Evolutionary conservation across 768 basidiomycete species (phyloP).

Genomic region (Suillus weaverae): DNA sequence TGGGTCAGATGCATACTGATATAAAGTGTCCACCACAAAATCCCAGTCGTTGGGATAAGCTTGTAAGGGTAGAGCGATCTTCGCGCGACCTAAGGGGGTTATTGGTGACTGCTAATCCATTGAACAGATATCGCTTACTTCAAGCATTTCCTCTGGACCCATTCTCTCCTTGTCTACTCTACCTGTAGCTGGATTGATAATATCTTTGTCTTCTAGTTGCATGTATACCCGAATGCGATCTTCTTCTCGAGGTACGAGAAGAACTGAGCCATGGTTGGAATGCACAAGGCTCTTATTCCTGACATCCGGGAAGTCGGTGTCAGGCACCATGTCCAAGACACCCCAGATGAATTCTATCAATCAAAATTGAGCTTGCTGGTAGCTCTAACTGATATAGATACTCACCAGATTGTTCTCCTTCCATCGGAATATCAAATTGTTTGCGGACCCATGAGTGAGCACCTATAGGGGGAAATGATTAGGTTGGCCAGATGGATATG

Average conservation of each 20-base stretch:
- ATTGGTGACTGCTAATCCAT: not conserved
- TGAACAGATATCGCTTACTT: constrained; percentile 22
- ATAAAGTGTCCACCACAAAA: constrained; percentile 54
- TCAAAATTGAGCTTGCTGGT: not conserved
- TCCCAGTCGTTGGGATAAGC: constrained; percentile 29
- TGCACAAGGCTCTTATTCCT: constrained; percentile 50
- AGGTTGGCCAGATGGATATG: not conserved
- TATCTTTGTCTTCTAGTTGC: constrained; percentile 44
- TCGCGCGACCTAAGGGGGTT: constrained; percentile 35
- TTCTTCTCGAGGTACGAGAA: constrained; percentile 52
- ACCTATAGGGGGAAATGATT: constrained; percentile 39
- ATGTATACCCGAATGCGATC: constrained; percentile 52
- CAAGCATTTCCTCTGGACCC: constrained; percentile 40
- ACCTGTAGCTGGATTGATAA: constrained; percentile 38
- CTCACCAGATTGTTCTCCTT: constrained; percentile 65
- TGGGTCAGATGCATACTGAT: constrained; percentile 34
- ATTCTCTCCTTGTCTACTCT: constrained; percentile 41
- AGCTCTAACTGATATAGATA: not conserved
- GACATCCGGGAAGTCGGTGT: constrained; percentile 55
- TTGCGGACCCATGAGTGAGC: constrained; percentile 87
- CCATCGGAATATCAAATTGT: constrained; percentile 61
- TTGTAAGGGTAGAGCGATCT: constrained; percentile 42
- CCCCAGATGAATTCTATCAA: constrained; percentile 42
- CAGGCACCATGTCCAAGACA: constrained; percentile 46
- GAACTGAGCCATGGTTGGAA: constrained; percentile 48